These are phyloP conservation scores for Colletotrichum sidae DNA, from an alignment of 2,329 filamentous ascomycete genomes.

Conservation along the genomic window DNA sequence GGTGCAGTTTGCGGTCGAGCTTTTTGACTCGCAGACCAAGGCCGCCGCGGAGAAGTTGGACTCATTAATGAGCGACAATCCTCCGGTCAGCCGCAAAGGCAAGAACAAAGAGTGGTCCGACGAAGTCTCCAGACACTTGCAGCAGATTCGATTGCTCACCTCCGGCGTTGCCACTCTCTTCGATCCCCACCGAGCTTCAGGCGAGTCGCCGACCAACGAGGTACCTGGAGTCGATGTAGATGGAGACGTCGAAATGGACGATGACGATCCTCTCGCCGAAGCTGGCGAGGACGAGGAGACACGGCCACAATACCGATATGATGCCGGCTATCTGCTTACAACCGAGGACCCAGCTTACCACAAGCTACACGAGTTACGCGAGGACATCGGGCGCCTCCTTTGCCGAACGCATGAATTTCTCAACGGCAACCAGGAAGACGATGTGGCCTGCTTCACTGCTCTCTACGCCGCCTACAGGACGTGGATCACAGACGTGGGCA, in stretches of 20 bases:
- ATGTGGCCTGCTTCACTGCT: constrained; percentile 94
- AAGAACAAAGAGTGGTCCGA: constrained; percentile 99
- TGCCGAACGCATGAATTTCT: constrained; percentile 89
- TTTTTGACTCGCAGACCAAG: constrained; percentile 87
- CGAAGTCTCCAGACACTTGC: constrained; percentile 90
- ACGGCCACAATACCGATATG: constrained; percentile 87
- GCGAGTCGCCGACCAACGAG: constrained; percentile 50
- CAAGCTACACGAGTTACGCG: constrained; percentile 83
- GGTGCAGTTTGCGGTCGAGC: constrained; percentile 86
- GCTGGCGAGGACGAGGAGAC: constrained; percentile 84
- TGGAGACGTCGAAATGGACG: constrained; percentile 53
- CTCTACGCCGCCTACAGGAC: constrained; percentile 92
- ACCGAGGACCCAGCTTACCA: constrained; percentile 71
- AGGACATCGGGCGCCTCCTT: constrained; percentile 82
- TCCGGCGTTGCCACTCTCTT: constrained; percentile 93
- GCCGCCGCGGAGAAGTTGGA: constrained; percentile 80
- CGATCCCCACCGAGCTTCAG: constrained; percentile 79
- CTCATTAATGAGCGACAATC: constrained; percentile 82
- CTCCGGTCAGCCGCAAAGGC: constrained; percentile 88
- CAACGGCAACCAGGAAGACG: constrained; percentile 87
- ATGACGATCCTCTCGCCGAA: constrained; percentile 67
- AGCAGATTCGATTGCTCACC: constrained; percentile 87
- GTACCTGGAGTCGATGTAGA: constrained; percentile 61
- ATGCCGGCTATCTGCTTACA: constrained; percentile 85
- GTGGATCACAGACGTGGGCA: constrained; percentile 98